A percentile compares a stretch with the other conserved stretches of the same genome.
These are phyloP conservation scores for Salix exigua DNA, from an alignment of 345 rosid species.

Conservation along the genomic window DNA sequence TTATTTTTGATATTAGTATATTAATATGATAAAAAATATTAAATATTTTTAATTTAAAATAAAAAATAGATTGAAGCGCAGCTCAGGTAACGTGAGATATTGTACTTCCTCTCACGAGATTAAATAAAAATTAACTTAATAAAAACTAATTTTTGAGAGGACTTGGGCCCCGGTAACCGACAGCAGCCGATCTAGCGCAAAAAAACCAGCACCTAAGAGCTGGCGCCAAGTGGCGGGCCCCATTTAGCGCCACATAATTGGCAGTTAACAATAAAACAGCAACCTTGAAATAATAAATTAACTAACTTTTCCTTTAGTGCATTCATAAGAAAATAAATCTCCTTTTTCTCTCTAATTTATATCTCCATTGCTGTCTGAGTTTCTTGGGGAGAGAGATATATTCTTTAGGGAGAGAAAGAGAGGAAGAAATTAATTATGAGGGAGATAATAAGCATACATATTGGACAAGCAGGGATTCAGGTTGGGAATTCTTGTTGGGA, in stretches of 20 bases:
- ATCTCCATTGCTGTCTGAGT: not conserved
- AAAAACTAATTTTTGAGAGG: not conserved
- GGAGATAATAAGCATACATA: constrained; percentile 61
- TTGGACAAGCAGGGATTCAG: constrained; percentile 77
- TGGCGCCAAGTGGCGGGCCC: constrained; percentile 32
- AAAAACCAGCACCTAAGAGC: constrained; percentile 2
- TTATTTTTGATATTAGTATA: too few relatives aligned
- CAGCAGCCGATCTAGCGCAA: constrained; percentile 3
- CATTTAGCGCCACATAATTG: not conserved
- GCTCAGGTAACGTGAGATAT: too few relatives aligned
- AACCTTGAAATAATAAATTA: not conserved
- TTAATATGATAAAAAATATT: too few relatives aligned
- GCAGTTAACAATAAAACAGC: not conserved
- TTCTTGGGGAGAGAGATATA: not conserved
- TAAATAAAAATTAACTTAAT: too few relatives aligned
- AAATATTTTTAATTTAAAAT: too few relatives aligned
- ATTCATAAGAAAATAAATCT: not conserved
- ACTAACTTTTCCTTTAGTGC: not conserved
- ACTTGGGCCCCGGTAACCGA: constrained; percentile 22
- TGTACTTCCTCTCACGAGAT: too few relatives aligned
- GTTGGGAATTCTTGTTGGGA: constrained; percentile 79
- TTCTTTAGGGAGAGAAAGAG: not conserved
- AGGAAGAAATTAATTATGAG: constrained; percentile 38
- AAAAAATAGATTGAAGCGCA: too few relatives aligned
- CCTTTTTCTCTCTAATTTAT: not conserved